These are phyloP conservation scores for Incumbomyces lentus DNA, from an alignment of 2,329 filamentous ascomycete species.

Conservation along the genomic window DNA sequence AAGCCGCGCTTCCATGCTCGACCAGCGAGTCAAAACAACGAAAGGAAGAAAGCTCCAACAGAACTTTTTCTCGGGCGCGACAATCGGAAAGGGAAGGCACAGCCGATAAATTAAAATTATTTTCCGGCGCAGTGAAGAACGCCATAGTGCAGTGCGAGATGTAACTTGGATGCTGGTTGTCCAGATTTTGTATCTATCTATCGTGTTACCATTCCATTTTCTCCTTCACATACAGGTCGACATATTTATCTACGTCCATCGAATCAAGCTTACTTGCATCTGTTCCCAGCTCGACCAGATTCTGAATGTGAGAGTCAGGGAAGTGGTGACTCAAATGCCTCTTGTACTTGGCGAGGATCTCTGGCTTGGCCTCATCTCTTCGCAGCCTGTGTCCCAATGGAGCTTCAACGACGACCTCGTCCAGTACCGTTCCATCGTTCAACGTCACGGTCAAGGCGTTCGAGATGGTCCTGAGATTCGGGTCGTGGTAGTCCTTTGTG, in stretches of 20 bases:
- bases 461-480: constrained; percentile 85
- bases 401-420: constrained; percentile 86
- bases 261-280: constrained; percentile 65
- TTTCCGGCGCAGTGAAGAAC: too few species aligned
- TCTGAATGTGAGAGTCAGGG: constrained; percentile 62
- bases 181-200: too few species aligned
- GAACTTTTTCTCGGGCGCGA: too few species aligned
- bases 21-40: too few species aligned
- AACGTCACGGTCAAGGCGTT: constrained; percentile 92
- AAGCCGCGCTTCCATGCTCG: too few species aligned
- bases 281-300: constrained; percentile 70
- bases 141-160: too few species aligned
- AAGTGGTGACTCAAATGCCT: constrained; percentile 81
- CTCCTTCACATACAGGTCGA: constrained; percentile 67
- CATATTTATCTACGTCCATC: constrained; percentile 82
- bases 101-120: too few species aligned
- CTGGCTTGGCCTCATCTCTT: constrained; percentile 93
- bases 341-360: constrained; percentile 92
- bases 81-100: too few species aligned
- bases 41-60: too few species aligned
- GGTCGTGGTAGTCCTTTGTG: constrained; percentile 92
- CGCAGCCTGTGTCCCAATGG: constrained; percentile 85
- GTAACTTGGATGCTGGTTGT: too few species aligned
- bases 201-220: constrained; percentile 29
- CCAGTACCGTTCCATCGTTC: constrained; percentile 83